Base-by-base conservation (phyloP, 192 early-diverging fungal genomes). In the Backusella morwellensis region DNA sequence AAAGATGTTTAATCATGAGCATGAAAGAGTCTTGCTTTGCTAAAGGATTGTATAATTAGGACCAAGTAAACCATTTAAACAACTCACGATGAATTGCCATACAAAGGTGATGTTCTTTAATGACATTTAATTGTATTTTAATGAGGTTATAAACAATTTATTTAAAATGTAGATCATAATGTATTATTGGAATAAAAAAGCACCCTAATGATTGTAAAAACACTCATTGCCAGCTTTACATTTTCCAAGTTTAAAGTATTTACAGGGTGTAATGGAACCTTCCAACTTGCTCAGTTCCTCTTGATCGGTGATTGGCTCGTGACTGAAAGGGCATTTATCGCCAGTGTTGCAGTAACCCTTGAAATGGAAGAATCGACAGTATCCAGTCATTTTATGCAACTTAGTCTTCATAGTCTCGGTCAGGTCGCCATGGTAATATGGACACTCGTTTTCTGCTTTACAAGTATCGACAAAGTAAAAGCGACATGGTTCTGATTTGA, bases 341-440 rank as follows among this genome's bases (percentile, higher is more conserved):
- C 80, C 83, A 26, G 32, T 42, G 36, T 75, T 84, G 35, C 83
- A 84, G 38, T 73, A 81, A 0, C 83, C 83, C 47, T 81, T 81
- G 38, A 84, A 77, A 35, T 84, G 83, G 23, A 76, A 84, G 32
- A 81, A 84, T 21, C 77, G 52, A 34, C 83, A 84, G 1, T 78
- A 75, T 11, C 71, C 75, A 6, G 70, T 80, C 75, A 77, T 66
- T 1, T 8, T 19, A 14, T 76, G 41, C 12, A 80, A 41, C 35
- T 68, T 19, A 9, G 7, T 32, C 7, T 56, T 47, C 26, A 29
- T 7, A 2, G 36, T 38, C 32, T 40, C n/a, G 0, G 66, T 78
- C 9, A 81, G 50, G 9, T 63, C 54, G 26, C 68, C 80, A 19
- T 84, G 83, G 6, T 75, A 75, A 47, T 77, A 84, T 0, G 74